Conservation (phyloP, 139 green algal species). For the Tetratostichococcus sp. region DNA sequence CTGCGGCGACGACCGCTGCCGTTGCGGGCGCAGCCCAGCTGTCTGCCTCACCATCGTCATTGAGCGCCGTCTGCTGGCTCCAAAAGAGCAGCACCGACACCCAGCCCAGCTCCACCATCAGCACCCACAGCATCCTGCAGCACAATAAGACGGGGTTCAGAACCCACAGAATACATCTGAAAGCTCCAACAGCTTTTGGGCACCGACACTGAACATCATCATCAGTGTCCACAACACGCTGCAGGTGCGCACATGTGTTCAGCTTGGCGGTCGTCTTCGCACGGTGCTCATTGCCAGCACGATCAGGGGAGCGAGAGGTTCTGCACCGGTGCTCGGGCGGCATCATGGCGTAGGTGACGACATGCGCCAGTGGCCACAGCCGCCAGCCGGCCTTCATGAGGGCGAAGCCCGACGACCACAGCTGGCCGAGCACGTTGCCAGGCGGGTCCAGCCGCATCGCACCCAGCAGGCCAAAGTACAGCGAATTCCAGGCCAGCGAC, state of each 20-base stretch:
- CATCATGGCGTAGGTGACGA: constrained; percentile 47
- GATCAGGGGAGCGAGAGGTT: too few species aligned
- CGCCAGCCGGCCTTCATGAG: constrained; percentile 45
- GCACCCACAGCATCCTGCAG: constrained; percentile 48
- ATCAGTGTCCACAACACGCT: too few species aligned
- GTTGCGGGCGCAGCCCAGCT: constrained; percentile 2
- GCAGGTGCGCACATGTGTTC: too few species aligned
- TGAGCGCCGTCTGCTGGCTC: constrained; percentile 6
- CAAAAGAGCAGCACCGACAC: constrained; percentile 25
- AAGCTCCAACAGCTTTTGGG: too few species aligned
- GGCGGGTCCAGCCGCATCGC: constrained; percentile 28
- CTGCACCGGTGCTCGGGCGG: constrained; percentile 37
- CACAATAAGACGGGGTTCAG: not conserved
- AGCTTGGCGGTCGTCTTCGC: too few species aligned
- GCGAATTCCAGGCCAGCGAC: constrained; percentile 30
- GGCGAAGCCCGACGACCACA: constrained; percentile 21
- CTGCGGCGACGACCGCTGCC: not conserved
- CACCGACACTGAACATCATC: too few species aligned
- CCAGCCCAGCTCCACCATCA: constrained; percentile 44
- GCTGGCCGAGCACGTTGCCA: constrained; percentile 8
- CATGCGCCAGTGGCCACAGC: constrained; percentile 50
- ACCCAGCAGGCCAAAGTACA: constrained; percentile 33
- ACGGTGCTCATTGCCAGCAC: too few species aligned
- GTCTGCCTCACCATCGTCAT: not conserved
- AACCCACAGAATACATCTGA: not conserved